Base-by-base conservation (phyloP, 306 rosid species). In the Quercus parvula region DNA sequence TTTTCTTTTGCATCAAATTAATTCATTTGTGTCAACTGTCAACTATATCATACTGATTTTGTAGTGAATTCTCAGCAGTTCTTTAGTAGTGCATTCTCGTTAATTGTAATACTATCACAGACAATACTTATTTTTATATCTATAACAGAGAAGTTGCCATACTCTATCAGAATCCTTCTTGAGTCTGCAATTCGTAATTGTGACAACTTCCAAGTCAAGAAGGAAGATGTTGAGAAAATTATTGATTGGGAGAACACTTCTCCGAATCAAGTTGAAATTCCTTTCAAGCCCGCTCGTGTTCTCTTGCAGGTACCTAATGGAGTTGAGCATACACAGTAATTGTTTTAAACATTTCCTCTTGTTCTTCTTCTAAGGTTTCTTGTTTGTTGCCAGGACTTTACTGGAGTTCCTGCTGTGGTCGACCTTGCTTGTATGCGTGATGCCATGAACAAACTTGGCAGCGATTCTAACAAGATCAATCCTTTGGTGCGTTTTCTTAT, bases 391-490 rank as follows among this genome's bases (percentile, higher is more conserved):
- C 86, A 94, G 98, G 98, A 92, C 85, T 92, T 91, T 81, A 94
- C 97, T 4, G 98, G 97, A 76, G 98, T 94, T 22, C 98, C 98
- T 20, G 94, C 94, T 56, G 92, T 94, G 78, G 97, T 94, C 55
- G 98, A 94, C 82, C 92, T 94, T 58, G 97, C 98, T 61, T 92
- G 96, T 67, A 94, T 94, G 98, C 96, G 97, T 35, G 97, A 94
- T 68, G 98, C 98, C 75, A 89, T 94, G 98, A 94, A 92, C 88
- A 91, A 82, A 66, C 97, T 94, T 68, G 97, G 98, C 56, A 88
- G 97, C 70, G 94, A 94, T 87, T 92, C 98, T 41, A 81, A 92
- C 79, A 92, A 92, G 85, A 94, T 94, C 51, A 92, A 94, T 82
- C 98, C 98, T n/a, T 79, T 94, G 93, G 98, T 92, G 87, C 56